Conservation (phyloP, 352 stramenopile genomes). For the Phytophthora fragariaefolia region DNA sequence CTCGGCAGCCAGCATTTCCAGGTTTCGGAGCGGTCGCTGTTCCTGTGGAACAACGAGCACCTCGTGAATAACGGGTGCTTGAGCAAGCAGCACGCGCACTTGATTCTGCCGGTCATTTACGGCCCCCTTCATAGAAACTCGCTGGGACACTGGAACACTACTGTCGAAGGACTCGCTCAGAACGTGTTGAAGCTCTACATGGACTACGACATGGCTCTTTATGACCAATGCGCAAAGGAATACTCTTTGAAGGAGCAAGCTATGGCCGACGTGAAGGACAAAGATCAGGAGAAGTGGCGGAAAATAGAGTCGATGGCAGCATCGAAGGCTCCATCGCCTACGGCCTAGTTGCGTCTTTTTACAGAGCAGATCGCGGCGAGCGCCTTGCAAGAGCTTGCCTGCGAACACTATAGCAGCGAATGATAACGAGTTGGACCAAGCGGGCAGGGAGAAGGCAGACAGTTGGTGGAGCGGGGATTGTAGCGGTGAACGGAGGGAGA, state of each 20-base stretch:
- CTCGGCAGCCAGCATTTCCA: conserved; percentile 97
- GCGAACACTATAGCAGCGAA: conserved; percentile 31
- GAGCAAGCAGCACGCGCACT: conserved; percentile 92
- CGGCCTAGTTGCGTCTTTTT: conserved; percentile 38
- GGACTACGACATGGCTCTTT: conserved; percentile 95
- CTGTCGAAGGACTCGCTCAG: conserved; percentile 94
- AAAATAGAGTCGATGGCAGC: conserved; percentile 93
- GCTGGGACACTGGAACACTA: conserved; percentile 97
- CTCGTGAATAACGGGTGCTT: conserved; percentile 96
- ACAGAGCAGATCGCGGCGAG: conserved; percentile 16
- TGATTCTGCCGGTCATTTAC: conserved; percentile 96
- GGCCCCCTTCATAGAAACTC: conserved; percentile 87
- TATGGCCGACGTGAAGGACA: conserved; percentile 72
- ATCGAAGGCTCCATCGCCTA: conserved; percentile 62
- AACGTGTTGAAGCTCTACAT: conserved; percentile 93
- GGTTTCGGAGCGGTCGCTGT: conserved; percentile 96
- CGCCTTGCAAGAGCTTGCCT: conserved; percentile 6
- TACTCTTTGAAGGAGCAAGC: conserved; percentile 82
- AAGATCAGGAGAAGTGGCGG: conserved; percentile 92
- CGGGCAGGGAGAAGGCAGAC: conserved; percentile 19
- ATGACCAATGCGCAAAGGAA: conserved; percentile 91
- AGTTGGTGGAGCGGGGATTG: conserved; percentile 17
- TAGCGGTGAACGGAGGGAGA: too few species aligned
- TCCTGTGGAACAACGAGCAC: conserved; percentile 99
- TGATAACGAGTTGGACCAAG: conserved; percentile 26